phyloP scores from a whole-genome alignment of 768 basidiomycete species.

The Leccinum barrowsii region DNA sequence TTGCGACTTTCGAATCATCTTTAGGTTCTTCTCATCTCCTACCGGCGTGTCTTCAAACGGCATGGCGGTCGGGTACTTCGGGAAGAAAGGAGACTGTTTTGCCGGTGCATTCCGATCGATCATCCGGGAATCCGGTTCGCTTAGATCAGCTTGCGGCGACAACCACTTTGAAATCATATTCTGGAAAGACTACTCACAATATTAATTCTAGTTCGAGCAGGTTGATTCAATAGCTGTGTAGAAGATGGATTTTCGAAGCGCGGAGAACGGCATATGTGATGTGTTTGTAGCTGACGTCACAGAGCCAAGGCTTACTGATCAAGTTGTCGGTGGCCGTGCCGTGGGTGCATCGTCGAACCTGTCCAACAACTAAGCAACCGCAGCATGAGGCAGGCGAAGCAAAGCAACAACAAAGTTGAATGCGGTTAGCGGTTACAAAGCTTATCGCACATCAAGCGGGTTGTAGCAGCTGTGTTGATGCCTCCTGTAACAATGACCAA shows the following conservation, averaged over 20 bases:
- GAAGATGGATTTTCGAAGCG: neutral
- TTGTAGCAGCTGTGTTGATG: neutral
- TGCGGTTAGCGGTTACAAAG: slow-evolving; percentile 44
- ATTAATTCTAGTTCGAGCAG: too few species aligned
- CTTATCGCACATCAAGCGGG: neutral
- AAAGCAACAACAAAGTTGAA: slow-evolving; percentile 51
- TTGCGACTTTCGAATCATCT: slow-evolving; percentile 40
- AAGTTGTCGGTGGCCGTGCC: too few species aligned
- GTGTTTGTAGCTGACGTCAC: neutral
- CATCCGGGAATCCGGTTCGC: neutral
- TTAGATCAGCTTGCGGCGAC: neutral
- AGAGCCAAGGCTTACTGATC: neutral
- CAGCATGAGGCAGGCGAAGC: slow-evolving; percentile 52
- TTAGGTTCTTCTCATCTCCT: slow-evolving; percentile 64
- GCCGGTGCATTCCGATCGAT: neutral
- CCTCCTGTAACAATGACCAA: neutral
- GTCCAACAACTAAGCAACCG: slow-evolving; percentile 38
- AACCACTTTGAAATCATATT: too few species aligned
- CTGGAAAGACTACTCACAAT: too few species aligned
- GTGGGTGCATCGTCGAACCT: slow-evolving; percentile 4
- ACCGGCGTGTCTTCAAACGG: slow-evolving; percentile 15
- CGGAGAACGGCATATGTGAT: neutral
- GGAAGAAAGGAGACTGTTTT: neutral
- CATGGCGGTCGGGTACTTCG: slow-evolving; percentile 37
- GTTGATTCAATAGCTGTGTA: too few species aligned